Conservation (phyloP, 2,329 filamentous ascomycete genomes). For the Cercospora citrullina region DNA sequence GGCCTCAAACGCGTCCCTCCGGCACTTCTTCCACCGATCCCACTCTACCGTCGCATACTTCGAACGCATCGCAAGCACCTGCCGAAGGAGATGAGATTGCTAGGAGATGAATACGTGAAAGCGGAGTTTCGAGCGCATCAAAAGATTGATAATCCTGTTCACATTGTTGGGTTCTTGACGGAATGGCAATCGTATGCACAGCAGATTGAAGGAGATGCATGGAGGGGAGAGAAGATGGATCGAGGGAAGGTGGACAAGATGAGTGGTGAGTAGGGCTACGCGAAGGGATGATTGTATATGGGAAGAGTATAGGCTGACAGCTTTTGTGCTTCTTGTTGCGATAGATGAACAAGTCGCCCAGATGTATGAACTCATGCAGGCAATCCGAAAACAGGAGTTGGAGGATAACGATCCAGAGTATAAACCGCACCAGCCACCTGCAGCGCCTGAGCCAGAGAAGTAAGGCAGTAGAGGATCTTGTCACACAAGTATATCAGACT, state of each 20-base stretch:
- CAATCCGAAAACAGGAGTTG: constrained; percentile 61
- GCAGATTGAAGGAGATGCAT: constrained; percentile 80
- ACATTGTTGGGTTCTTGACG: constrained; percentile 91
- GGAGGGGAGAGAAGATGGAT: constrained; percentile 84
- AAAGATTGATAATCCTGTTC: constrained; percentile 82
- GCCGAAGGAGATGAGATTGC: constrained; percentile 68
- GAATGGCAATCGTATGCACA: constrained; percentile 99
- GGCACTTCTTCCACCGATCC: constrained; percentile 82
- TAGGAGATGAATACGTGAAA: constrained; percentile 93
- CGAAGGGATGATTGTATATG: too few relatives aligned
- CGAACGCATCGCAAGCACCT: constrained; percentile 82
- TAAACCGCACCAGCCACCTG: constrained; percentile 23
- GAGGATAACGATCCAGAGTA: constrained; percentile 48
- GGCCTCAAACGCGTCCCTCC: constrained; percentile 49
- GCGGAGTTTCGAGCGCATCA: constrained; percentile 85
- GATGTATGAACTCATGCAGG: constrained; percentile 89
- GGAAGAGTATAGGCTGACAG: constrained; percentile 39
- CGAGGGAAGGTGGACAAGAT: constrained; percentile 83
- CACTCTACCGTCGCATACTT: constrained; percentile 82
- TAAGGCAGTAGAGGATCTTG: background rate
- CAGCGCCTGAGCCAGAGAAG: constrained; percentile 13
- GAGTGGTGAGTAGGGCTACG: constrained; percentile 74
- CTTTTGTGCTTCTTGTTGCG: background rate
- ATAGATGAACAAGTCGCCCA: constrained; percentile 84
- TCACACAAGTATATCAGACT: background rate